Percentiles rank a stretch among this genome's conserved stretches.
Conservation (phyloP, 2,329 filamentous ascomycete genomes). For the Hirsutella rhossiliensis region DNA sequence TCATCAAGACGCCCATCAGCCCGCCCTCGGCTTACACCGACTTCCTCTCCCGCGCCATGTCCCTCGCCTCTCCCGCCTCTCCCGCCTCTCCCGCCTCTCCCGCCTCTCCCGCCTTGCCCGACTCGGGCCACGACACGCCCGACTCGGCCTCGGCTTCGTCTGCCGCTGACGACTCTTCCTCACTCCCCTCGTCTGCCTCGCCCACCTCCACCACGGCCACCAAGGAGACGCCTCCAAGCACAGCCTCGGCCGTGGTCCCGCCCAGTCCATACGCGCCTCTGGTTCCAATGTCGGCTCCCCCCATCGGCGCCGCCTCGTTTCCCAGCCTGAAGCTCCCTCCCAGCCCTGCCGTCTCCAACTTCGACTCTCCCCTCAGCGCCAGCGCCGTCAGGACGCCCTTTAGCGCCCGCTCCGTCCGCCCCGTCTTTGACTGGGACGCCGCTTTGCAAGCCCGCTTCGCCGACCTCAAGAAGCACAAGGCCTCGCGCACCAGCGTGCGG, state of each 20-base stretch:
- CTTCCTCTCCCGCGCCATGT: slow-evolving; percentile 71
- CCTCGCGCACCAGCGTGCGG: slow-evolving; percentile 49
- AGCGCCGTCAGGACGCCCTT: slow-evolving; percentile 57
- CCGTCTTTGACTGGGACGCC: slow-evolving; percentile 69
- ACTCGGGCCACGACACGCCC: slow-evolving; percentile 33
- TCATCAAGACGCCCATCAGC: slow-evolving; percentile 82
- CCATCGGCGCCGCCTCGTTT: slow-evolving; percentile 48
- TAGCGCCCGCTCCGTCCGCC: slow-evolving; percentile 50
- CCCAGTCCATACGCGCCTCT: slow-evolving; percentile 39
- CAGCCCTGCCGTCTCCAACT: slow-evolving; percentile 55
- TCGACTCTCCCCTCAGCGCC: slow-evolving; percentile 58
- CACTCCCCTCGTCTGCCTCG: slow-evolving; percentile 15
- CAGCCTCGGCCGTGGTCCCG: slow-evolving; percentile 25
- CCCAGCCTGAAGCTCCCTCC: slow-evolving; percentile 64
- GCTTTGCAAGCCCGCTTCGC: slow-evolving; percentile 56
- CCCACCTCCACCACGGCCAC: slow-evolving; percentile 23
- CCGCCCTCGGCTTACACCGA: slow-evolving; percentile 85
- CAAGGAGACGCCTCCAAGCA: slow-evolving; percentile 21
- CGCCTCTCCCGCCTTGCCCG: too few species aligned
- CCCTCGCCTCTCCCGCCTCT: slow-evolving; percentile 56
- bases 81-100: slow-evolving; percentile 29
- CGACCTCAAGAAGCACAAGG: slow-evolving; percentile 44
- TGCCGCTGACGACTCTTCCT: slow-evolving; percentile 31
- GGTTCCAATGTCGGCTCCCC: slow-evolving; percentile 46
- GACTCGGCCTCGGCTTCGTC: slow-evolving; percentile 43